Base-by-base conservation (phyloP, 257 asterid species). In the Verbena officinalis region DNA sequence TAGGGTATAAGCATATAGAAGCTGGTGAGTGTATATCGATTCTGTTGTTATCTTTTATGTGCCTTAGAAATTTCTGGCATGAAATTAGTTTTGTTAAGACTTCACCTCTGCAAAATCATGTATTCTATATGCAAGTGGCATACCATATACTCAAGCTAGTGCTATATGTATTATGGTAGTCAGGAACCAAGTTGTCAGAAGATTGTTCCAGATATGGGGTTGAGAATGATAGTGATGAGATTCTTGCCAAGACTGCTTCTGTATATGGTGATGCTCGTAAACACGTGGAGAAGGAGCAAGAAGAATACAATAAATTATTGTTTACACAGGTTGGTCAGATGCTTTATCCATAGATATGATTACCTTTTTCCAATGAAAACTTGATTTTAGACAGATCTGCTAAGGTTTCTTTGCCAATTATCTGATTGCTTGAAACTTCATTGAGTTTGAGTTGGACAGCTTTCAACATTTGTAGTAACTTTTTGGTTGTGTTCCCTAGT, bases 1-100 rank as follows among this genome's bases (percentile, higher is more conserved):
- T 90, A 38, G 99, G 99, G 19, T 88, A 84, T 78, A 94, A 84
- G 80, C 97, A 94, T 82, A 86, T 94, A 62, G 99, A 94, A 87
- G 95, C 96, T 75, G 99, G 97, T 94, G 68, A 75, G 81, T 51
- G 59, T 63, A 52, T 63, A 62, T 63, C 55, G 50, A 31, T 57
- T 70, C 68, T 34, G 50, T 50, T 73, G 49, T 62, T 62, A 21
- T 15, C 31, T 42, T 38, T n/a, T 31, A 1, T 33, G 40, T 16
- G 20, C 49, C 34, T 15, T 23, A n/a, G 11, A 20, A 67, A 4
- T 22, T 40, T 36, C 30, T 31, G 30, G 44, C 39, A 45, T 14
- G 38, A 75, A 55, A 53, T 61, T 21, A 14, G 27, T 55, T 59
- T 69, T 15, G 30, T 33, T 55, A n/a, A 19, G 13, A 36, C 40